Evolutionary conservation across 2,329 filamentous ascomycete genomes (phyloP), one percentile per base, ranked within the genome.

Genomic region (Ascosphaera aggregata): DNA sequence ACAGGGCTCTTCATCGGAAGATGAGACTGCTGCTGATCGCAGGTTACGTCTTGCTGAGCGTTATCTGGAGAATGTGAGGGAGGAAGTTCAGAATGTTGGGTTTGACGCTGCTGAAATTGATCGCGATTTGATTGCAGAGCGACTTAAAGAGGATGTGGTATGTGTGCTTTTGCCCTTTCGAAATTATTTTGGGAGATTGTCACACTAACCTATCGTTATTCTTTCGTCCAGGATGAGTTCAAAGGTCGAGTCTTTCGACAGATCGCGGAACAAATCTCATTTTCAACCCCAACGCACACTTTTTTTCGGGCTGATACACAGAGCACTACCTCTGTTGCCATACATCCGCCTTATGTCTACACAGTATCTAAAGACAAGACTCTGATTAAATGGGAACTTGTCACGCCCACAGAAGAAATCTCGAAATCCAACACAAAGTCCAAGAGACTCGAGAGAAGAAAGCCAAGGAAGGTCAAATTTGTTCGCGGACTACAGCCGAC

Each of bases 41-140:
- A 70, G 89, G 48, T 60, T 93, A 50, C 73, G 81, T 46, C 68
- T 98, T 19, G 89, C 89, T 20, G 82, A 95, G 60, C 74, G 80
- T 50, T 95, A 98, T 55, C 69, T 98, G 40, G 78, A 93, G 40
- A 93, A 92, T 53, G 74, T 94, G 44, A 73, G 78, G 50, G 70
- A 79, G 50, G 79, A 93, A 47, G 74, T 82, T 42, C n/a, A n/a
- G n/a, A 78, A 82, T 45, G 69, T 68, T 39, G 89, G 84, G 31
- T 98, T 95, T 52, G 84, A 98, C 58, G 89, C 89, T 5, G 84
- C 77, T 48, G 81, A 95, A 39, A 80, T 98, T 42, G 89, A 95
- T 59, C 69, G 78, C 42, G 89, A 98, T 53, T 62, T 94, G 48
- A 85, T 98, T 49, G 84, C 86, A 34, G 80, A 92, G 56, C 67